Evolutionary conservation across 371 early-diverging fungal genomes (phyloP).

Genomic region (Globomyces sp.): DNA sequence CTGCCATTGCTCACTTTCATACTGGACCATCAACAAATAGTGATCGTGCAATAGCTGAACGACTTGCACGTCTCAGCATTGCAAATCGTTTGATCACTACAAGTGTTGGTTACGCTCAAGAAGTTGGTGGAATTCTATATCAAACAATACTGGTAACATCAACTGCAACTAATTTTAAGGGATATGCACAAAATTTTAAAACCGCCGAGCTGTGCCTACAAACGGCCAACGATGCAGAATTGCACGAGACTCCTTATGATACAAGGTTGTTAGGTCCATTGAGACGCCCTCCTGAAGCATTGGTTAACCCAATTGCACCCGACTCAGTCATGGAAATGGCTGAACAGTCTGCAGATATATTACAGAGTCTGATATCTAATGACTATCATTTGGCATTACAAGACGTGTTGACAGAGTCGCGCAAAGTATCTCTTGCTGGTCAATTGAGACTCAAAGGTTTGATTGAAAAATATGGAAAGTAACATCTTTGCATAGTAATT

Average conservation of each 20-base stretch:
- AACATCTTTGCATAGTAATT: background rate
- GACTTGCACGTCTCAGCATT: constrained; percentile 37
- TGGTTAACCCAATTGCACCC: constrained; percentile 32
- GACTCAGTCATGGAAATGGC: constrained; percentile 21
- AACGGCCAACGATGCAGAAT: constrained; percentile 41
- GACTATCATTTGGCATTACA: constrained; percentile 16
- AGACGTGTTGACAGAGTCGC: constrained; percentile 10
- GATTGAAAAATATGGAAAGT: constrained; percentile 5
- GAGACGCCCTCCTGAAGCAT: constrained; percentile 33
- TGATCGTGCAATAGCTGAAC: constrained; percentile 43
- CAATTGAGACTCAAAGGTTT: constrained; percentile 11
- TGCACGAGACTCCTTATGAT: constrained; percentile 42
- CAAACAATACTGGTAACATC: constrained; percentile 26
- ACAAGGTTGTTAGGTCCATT: constrained; percentile 34
- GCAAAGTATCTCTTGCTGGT: background rate
- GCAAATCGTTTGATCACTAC: constrained; percentile 28
- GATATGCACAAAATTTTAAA: constrained; percentile 29
- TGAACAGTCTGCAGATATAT: constrained; percentile 27
- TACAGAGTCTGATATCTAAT: constrained; percentile 32
- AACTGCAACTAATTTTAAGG: constrained; percentile 14
- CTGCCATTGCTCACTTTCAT: constrained; percentile 54
- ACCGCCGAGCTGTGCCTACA: constrained; percentile 38
- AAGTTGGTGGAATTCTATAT: constrained; percentile 28
- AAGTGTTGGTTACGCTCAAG: constrained; percentile 30
- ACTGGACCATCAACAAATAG: constrained; percentile 30